Percentiles rank a stretch among this genome's conserved stretches.
These are phyloP conservation scores for Saccharum officinarum DNA, from an alignment of 176 grass and related monocot genomes.

Conservation along the genomic window DNA sequence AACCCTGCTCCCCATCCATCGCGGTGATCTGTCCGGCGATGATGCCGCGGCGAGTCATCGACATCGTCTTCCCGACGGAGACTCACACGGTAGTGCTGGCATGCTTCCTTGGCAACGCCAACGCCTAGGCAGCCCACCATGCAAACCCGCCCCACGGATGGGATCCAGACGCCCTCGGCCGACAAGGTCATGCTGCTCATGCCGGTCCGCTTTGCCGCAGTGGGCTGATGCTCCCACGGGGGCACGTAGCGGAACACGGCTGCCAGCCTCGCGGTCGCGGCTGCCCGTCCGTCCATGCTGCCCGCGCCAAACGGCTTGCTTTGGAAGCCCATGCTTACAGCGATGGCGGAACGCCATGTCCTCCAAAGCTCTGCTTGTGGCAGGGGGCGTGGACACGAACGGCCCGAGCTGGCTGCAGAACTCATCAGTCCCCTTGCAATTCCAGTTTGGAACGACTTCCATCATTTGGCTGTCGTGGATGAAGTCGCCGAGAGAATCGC, in stretches of 20 bases:
- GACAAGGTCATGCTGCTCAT: conserved; percentile 56
- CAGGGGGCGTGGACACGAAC: neutral
- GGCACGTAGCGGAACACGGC: conserved; percentile 42
- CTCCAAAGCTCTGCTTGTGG: neutral
- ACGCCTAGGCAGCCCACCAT: conserved; percentile 71
- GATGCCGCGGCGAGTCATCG: conserved; percentile 43
- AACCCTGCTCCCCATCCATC: conserved; percentile 21
- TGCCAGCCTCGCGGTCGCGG: conserved; percentile 49
- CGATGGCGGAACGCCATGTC: neutral
- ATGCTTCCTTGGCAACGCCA: conserved; percentile 14
- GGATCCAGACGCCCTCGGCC: conserved; percentile 68
- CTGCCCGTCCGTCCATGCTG: neutral
- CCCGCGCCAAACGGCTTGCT: conserved; percentile 23
- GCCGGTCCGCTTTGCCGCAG: conserved; percentile 43
- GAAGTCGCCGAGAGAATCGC: neutral
- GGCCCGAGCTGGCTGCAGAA: neutral
- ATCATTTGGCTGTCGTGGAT: neutral
- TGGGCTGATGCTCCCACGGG: no score
- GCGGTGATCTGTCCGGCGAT: conserved; percentile 53
- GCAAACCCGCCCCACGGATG: conserved; percentile 65
- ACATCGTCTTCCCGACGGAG: conserved; percentile 56
- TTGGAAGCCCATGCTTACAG: conserved; percentile 49
- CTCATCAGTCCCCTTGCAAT: neutral
- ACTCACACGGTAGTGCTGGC: conserved; percentile 62
- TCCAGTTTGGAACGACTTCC: neutral